A percentile compares a stretch with the other conserved stretches of the same genome.
Evolutionary conservation across 2,329 filamentous ascomycete genomes (phyloP).

Genomic region (Cercospora sojina): DNA sequence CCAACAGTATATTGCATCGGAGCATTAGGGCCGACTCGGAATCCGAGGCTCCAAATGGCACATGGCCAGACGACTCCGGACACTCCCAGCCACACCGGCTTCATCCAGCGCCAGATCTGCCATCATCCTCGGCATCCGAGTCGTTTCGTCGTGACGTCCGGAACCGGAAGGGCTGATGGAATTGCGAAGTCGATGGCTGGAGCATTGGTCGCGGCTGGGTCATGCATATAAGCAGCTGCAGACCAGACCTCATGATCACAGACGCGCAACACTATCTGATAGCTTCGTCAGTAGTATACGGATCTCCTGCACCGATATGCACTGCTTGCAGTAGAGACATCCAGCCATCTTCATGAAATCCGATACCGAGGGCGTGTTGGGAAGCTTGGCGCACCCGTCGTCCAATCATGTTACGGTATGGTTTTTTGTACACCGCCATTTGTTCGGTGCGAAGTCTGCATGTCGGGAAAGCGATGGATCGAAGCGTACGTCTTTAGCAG

Average conservation of each 20-base stretch:
- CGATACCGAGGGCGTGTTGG: neutral
- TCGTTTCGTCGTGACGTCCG: neutral
- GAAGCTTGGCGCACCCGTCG: neutral
- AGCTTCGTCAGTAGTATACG: neutral
- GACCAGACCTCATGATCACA: neutral
- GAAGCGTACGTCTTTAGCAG: constrained; percentile 5
- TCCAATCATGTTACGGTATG: neutral
- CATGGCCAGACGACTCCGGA: neutral
- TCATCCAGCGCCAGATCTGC: neutral
- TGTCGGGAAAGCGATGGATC: neutral
- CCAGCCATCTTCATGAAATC: neutral
- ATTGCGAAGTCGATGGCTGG: neutral
- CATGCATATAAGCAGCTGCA: constrained; percentile 3
- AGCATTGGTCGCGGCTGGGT: neutral
- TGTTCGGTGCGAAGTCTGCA: constrained; percentile 4
- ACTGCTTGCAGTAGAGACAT: neutral
- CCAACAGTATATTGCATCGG: neutral
- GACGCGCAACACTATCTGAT: neutral
- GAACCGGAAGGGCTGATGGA: neutral
- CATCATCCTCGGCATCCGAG: neutral
- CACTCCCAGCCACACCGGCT: neutral
- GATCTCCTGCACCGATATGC: neutral
- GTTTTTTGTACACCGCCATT: constrained; percentile 3
- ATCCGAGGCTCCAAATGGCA: neutral
- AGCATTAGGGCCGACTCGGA: neutral